These are phyloP conservation scores for Candida sanyiensis DNA, from an alignment of 805 yeast species.

Conservation along the genomic window DNA sequence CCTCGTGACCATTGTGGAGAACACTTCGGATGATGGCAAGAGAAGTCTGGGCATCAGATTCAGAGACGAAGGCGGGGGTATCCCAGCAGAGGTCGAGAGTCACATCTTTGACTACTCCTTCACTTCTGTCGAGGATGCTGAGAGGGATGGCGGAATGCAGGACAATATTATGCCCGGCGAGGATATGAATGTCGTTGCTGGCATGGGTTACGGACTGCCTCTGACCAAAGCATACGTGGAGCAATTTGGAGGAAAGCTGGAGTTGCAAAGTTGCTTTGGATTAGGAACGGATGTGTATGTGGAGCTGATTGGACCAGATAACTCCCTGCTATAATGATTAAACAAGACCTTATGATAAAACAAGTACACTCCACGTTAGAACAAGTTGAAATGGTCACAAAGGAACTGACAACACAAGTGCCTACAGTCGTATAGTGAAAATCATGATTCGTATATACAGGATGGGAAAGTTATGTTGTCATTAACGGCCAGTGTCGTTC, in stretches of 20 bases:
- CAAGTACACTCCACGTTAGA: too few relatives aligned
- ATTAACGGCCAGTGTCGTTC: neutral
- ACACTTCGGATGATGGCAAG: conserved; percentile 20
- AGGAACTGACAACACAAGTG: too few relatives aligned
- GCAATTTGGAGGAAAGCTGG: conserved; percentile 64
- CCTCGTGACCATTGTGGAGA: conserved; percentile 39
- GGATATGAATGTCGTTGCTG: conserved; percentile 70
- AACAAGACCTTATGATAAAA: too few relatives aligned
- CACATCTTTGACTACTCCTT: conserved; percentile 83
- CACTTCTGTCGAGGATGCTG: conserved; percentile 62
- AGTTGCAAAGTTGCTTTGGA: conserved; percentile 66
- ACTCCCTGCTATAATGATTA: conserved; percentile 13
- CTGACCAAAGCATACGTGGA: conserved; percentile 70
- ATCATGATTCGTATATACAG: too few relatives aligned
- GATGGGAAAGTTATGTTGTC: too few relatives aligned
- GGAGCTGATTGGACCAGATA: conserved; percentile 33
- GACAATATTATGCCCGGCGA: conserved; percentile 65
- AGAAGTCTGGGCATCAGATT: conserved; percentile 58
- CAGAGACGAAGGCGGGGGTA: conserved; percentile 88
- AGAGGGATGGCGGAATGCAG: conserved; percentile 42
- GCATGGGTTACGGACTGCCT: conserved; percentile 95
- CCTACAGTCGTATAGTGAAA: too few relatives aligned
- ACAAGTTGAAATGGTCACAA: too few relatives aligned
- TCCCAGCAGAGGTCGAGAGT: conserved; percentile 55
- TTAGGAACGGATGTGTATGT: conserved; percentile 77